Percentiles rank a stretch among this genome's conserved stretches.
phyloP scores from a whole-genome alignment of 768 basidiomycete species.

The Termitomyces sp. region DNA sequence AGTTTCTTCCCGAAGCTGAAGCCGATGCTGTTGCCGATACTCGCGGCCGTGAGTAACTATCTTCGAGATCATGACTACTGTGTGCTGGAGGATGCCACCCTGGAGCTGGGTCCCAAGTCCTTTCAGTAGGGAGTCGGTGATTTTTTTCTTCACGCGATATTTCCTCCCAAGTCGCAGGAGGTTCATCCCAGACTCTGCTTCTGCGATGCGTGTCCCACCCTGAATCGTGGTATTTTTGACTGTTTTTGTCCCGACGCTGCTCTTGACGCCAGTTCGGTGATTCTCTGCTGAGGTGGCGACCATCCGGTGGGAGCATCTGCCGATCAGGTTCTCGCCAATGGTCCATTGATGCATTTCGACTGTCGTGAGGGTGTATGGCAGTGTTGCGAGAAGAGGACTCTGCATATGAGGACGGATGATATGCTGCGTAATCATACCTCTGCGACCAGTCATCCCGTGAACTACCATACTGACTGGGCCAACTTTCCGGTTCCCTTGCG shows the following conservation, averaged over 20 bases:
- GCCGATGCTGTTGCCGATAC: slow-evolving; percentile 21
- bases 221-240: slow-evolving; percentile 36
- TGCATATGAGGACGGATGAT: slow-evolving; percentile 39
- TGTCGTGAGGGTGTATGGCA: slow-evolving; percentile 32
- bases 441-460: slow-evolving; percentile 44
- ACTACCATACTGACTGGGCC: slow-evolving; percentile 41
- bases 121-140: slow-evolving; percentile 34
- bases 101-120: slow-evolving; percentile 71
- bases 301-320: slow-evolving; percentile 14
- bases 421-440: slow-evolving; percentile 37
- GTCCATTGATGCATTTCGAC: slow-evolving; percentile 34
- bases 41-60: slow-evolving; percentile 24
- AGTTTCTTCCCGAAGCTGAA: slow-evolving; percentile 20
- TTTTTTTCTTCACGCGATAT: slow-evolving; percentile 26
- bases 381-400: slow-evolving; percentile 41
- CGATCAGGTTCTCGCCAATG: slow-evolving; percentile 39
- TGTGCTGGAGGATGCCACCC: slow-evolving; percentile 54
- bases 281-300: slow-evolving; percentile 21
- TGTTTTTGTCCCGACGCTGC: slow-evolving; percentile 34
- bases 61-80: slow-evolving; percentile 33
- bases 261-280: slow-evolving; percentile 31
- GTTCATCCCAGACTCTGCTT: slow-evolving; percentile 38
- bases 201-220: slow-evolving; percentile 52
- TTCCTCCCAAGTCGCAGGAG: slow-evolving; percentile 21
- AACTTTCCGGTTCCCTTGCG: slow-evolving; percentile 40